Percentiles rank a stretch among this genome's conserved stretches.
phyloP scores from a whole-genome alignment of 176 grass and related monocot species.

The Bothriochloa decipiens region DNA sequence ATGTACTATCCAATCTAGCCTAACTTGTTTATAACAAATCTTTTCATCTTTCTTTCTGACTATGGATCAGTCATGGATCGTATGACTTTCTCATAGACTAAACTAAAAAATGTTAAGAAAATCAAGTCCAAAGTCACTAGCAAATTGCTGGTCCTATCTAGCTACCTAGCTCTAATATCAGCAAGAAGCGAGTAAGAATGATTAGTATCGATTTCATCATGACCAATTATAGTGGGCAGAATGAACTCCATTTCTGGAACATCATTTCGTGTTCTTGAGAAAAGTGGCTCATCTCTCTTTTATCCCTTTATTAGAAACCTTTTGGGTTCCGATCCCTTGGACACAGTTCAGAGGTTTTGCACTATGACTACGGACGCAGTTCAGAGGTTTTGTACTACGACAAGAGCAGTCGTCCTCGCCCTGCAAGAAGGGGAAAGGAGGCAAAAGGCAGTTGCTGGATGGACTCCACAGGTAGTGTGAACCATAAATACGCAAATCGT shows the following conservation, averaged over 20 bases:
- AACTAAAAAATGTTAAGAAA: neutral
- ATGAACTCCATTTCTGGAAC: neutral
- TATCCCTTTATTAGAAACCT: neutral
- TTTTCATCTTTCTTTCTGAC: neutral
- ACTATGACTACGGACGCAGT: neutral
- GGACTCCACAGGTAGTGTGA: conserved; percentile 5
- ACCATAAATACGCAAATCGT: conserved; percentile 14
- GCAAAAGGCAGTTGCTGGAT: conserved; percentile 22
- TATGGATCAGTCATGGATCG: neutral
- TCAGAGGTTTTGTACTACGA: conserved; percentile 1
- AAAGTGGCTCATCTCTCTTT: neutral
- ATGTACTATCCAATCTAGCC: neutral
- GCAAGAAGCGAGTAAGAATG: neutral
- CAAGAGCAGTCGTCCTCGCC: neutral
- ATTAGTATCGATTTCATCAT: neutral
- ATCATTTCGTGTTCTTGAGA: neutral
- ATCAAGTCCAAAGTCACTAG: neutral
- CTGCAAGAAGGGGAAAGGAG: neutral
- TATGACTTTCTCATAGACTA: neutral
- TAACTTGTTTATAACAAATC: neutral
- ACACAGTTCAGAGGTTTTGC: neutral
- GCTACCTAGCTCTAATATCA: neutral
- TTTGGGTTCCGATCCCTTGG: neutral
- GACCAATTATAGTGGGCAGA: neutral
- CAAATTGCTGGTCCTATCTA: neutral